Conservation (phyloP, 768 basidiomycete genomes). For the Suillus sp. region DNA sequence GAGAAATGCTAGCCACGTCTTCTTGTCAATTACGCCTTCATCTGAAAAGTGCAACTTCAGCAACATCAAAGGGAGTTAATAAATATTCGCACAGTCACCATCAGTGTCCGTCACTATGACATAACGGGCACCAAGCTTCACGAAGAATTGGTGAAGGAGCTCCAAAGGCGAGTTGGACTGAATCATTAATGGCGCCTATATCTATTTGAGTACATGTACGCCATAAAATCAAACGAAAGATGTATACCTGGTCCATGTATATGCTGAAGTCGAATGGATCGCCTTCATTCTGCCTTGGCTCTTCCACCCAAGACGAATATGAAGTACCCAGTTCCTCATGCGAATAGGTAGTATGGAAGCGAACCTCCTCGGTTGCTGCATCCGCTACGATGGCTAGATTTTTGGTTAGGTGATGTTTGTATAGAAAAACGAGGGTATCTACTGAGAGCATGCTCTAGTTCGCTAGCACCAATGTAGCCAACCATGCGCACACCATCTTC, state of each 20-base stretch:
- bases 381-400: constrained; percentile 73
- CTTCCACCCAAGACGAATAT: constrained; percentile 59
- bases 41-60: constrained; percentile 44
- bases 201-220: not conserved
- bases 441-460: constrained; percentile 93
- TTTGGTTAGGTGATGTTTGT: constrained; percentile 8
- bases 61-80: constrained; percentile 16
- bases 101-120: constrained; percentile 82
- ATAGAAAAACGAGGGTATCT: constrained; percentile 31
- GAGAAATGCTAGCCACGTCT: constrained; percentile 89
- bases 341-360: constrained; percentile 55
- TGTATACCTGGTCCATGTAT: constrained; percentile 84
- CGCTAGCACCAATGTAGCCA: constrained; percentile 90
- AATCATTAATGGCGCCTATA: constrained; percentile 84
- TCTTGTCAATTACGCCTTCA: constrained; percentile 92
- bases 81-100: constrained; percentile 65
- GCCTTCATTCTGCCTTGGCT: constrained; percentile 21
- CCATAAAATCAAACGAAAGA: not conserved
- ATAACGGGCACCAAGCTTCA: constrained; percentile 91
- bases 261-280: constrained; percentile 81
- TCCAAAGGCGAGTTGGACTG: constrained; percentile 86
- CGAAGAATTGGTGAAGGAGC: constrained; percentile 91
- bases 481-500: constrained; percentile 62
- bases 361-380: constrained; percentile 63
- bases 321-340: constrained; percentile 54